phyloP scores from a whole-genome alignment of 306 rosid species.

The Rosa rugosa region DNA sequence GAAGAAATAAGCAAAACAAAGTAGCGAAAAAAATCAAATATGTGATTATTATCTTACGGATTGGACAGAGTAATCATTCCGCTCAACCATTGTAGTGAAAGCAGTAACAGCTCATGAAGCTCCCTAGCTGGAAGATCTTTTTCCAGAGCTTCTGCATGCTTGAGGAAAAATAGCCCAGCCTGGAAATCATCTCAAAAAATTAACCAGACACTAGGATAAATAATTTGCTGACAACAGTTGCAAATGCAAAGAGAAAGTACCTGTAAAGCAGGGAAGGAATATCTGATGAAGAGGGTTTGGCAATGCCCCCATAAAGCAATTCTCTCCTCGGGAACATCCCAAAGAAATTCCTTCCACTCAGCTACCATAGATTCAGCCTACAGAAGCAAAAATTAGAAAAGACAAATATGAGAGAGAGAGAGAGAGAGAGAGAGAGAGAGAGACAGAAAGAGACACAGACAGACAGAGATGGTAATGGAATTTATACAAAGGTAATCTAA shows the following conservation, averaged over 20 bases:
- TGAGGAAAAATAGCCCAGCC: constrained; percentile 98
- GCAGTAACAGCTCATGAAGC: constrained; percentile 87
- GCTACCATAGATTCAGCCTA: constrained; percentile 99
- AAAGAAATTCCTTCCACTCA: constrained; percentile 97
- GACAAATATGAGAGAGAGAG: constrained; percentile 1
- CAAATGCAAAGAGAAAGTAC: constrained; percentile 44
- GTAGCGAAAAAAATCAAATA: constrained; percentile 15
- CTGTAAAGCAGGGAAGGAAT: constrained; percentile 90
- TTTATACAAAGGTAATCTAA: not conserved
- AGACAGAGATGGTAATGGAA: not conserved
- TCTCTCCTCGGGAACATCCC: constrained; percentile 99
- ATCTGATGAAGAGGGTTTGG: constrained; percentile 84
- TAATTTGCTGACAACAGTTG: constrained; percentile 22
- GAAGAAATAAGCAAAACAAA: constrained; percentile 28
- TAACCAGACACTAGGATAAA: constrained; percentile 15
- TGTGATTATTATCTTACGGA: constrained; percentile 56
- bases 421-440: not conserved
- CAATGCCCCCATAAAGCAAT: constrained; percentile 95
- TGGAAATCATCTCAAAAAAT: constrained; percentile 37
- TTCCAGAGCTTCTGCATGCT: constrained; percentile 96
- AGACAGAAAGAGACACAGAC: not conserved
- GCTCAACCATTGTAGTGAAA: constrained; percentile 94
- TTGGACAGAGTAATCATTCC: constrained; percentile 83
- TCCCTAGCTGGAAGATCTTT: constrained; percentile 95
- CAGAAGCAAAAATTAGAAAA: constrained; percentile 14